phyloP scores from a whole-genome alignment of 1,284 basidiomycete species.

The Cryptococcus jaspeensis region DNA sequence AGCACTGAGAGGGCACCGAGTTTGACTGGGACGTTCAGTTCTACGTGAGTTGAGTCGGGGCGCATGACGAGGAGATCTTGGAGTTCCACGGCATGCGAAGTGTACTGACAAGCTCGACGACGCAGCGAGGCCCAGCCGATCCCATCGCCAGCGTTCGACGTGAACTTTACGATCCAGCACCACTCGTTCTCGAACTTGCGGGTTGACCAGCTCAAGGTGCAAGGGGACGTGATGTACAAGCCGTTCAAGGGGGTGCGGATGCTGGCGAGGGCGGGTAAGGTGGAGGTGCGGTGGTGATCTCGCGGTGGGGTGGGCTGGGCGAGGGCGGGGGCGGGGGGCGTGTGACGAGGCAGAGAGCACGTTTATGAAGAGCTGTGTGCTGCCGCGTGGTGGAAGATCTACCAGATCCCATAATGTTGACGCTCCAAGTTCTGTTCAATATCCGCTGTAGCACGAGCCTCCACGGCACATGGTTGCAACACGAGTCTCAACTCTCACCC shows the following conservation, averaged over 20 bases:
- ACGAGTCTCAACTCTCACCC: no score
- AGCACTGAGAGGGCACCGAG: constrained; percentile 67
- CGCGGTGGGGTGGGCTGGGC: no score
- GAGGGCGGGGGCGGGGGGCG: background rate
- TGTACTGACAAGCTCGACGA: background rate
- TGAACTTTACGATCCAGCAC: constrained; percentile 69
- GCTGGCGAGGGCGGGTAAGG: constrained; percentile 39
- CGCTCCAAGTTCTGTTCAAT: no score
- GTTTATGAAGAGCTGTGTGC: no score
- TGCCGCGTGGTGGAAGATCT: no score
- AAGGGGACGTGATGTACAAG: constrained; percentile 56
- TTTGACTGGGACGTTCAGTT: constrained; percentile 72
- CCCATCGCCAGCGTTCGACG: constrained; percentile 68
- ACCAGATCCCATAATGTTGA: no score
- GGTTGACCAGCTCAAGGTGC: constrained; percentile 80
- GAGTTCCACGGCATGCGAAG: no score
- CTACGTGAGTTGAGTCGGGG: constrained; percentile 48
- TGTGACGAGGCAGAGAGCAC: no score
- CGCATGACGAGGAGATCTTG: background rate
- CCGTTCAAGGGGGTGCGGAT: constrained; percentile 65
- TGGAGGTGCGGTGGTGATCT: constrained; percentile 47
- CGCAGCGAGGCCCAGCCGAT: constrained; percentile 43
- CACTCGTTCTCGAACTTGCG: constrained; percentile 76
- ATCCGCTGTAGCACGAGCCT: no score
- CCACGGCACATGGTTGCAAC: no score